phyloP scores from a whole-genome alignment of 805 yeast genomes.

The Myxozyma sirexii region DNA sequence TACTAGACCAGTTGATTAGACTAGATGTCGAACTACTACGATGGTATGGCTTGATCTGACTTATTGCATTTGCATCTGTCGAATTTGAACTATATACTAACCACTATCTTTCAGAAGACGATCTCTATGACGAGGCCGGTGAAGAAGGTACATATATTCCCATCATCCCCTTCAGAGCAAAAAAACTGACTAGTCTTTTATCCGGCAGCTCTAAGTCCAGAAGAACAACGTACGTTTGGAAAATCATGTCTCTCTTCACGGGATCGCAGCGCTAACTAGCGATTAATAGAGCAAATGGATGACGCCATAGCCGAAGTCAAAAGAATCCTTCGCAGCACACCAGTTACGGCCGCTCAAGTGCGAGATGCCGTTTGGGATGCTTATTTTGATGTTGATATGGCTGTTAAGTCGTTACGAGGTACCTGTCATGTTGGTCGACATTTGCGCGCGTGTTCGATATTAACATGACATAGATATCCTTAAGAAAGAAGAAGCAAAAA shows the following conservation, averaged over 20 bases:
- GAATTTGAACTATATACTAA: background rate
- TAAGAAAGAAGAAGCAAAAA: conserved; percentile 24
- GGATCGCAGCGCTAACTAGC: background rate
- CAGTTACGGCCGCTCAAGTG: conserved; percentile 53
- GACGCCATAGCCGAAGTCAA: conserved; percentile 36
- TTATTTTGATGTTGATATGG: conserved; percentile 56
- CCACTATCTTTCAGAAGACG: conserved; percentile 21
- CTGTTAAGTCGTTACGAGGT: conserved; percentile 52
- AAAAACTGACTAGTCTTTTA: background rate
- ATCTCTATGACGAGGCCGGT: conserved; percentile 34
- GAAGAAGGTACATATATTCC: conserved; percentile 6
- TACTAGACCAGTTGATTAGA: too few relatives aligned
- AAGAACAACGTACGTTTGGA: conserved; percentile 36
- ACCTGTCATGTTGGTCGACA: background rate
- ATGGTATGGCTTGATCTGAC: conserved; percentile 9
- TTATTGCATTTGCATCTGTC: background rate
- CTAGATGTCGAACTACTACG: conserved; percentile 23
- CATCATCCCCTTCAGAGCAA: background rate
- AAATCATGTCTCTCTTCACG: background rate
- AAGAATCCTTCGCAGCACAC: conserved; percentile 41
- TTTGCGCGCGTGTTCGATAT: background rate
- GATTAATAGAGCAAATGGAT: conserved; percentile 33
- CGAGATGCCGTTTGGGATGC: conserved; percentile 63
- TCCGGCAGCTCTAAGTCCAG: conserved; percentile 35
- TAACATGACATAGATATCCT: conserved; percentile 23